These are phyloP conservation scores for Penicillium hordei DNA, from an alignment of 2,329 filamentous ascomycete genomes.

Conservation along the genomic window DNA sequence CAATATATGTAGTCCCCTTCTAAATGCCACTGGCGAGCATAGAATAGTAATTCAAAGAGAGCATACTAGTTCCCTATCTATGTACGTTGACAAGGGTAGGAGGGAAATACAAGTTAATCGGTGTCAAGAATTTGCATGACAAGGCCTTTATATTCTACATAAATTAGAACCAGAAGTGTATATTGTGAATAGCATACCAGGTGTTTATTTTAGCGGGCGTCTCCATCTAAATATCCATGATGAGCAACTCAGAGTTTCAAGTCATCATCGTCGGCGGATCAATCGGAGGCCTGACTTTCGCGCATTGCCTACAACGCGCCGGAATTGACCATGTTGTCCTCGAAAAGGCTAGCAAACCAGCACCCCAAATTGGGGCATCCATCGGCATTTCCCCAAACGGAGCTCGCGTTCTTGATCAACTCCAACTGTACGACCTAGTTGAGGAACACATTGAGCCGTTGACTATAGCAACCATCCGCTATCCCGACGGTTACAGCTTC, in stretches of 20 bases:
- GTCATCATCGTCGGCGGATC: neutral
- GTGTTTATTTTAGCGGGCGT: neutral
- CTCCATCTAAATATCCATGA: neutral
- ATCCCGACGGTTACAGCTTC: neutral
- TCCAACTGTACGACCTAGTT: neutral
- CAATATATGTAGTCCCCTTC: neutral
- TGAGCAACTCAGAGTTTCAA: neutral
- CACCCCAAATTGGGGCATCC: neutral
- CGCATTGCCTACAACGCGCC: neutral
- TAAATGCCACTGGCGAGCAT: neutral
- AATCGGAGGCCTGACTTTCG: neutral
- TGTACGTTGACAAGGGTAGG: neutral
- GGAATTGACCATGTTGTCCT: neutral
- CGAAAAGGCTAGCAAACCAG: neutral
- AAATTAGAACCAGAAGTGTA: neutral
- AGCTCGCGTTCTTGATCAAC: neutral
- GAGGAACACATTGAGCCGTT: neutral
- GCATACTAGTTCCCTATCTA: neutral
- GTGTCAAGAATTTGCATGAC: neutral
- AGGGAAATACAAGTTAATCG: neutral
- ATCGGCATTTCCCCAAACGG: neutral
- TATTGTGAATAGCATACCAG: too few species aligned
- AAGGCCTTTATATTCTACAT: neutral
- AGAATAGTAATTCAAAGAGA: neutral
- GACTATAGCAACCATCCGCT: neutral